Conservation (phyloP, 2,329 filamentous ascomycete species). For the Podosphaera aphanis region DNA sequence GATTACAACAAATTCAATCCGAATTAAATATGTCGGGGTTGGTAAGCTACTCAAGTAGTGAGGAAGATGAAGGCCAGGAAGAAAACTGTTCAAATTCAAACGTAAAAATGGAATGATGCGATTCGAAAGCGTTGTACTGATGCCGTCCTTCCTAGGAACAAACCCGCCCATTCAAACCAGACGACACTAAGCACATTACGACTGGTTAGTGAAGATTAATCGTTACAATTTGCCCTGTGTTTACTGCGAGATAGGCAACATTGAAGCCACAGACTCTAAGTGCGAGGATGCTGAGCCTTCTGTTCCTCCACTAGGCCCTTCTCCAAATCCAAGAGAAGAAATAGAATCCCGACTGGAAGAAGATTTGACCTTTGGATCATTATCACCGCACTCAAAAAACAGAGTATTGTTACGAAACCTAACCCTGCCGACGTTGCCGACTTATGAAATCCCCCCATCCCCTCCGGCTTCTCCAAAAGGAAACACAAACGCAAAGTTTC, state of each 20-base stretch:
- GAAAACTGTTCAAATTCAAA: conserved; percentile 6
- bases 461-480: conserved; percentile 36
- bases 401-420: conserved; percentile 44
- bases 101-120: conserved; percentile 5
- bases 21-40: conserved; percentile 14
- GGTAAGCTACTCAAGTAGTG: conserved; percentile 19
- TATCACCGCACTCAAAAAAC: conserved; percentile 43
- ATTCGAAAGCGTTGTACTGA: background rate
- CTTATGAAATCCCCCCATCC: conserved; percentile 52
- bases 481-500: conserved; percentile 40
- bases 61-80: conserved; percentile 14
- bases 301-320: conserved; percentile 13
- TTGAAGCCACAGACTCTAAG: background rate
- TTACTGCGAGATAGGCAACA: background rate
- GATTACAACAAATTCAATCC: too few relatives aligned
- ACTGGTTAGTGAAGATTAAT: background rate
- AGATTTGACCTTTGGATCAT: conserved; percentile 4
- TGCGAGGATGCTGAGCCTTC: conserved; percentile 3
- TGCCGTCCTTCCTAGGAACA: background rate
- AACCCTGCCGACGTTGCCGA: conserved; percentile 47
- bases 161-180: background rate
- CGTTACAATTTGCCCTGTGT: background rate
- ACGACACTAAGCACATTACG: background rate
- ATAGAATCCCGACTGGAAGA: conserved; percentile 1
- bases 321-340: conserved; percentile 6